phyloP scores from a whole-genome alignment of 2,329 filamentous ascomycete genomes.

The Elsinoe ampelina region DNA sequence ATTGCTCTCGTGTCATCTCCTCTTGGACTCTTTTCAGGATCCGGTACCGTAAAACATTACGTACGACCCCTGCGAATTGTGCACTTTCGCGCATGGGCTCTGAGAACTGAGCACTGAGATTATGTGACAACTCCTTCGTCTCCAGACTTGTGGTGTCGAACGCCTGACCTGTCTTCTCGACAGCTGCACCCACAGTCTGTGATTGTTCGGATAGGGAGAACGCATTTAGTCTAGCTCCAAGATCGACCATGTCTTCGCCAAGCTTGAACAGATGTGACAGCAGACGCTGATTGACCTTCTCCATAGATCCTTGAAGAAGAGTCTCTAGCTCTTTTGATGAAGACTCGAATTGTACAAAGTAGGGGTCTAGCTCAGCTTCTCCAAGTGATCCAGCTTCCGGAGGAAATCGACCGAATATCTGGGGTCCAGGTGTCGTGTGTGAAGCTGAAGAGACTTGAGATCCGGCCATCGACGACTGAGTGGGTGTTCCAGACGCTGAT shows the following conservation, averaged over 20 bases:
- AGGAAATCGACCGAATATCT: conserved; percentile 71
- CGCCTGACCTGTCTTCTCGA: conserved; percentile 89
- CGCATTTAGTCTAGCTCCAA: conserved; percentile 92
- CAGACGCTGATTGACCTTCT: conserved; percentile 88
- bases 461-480: conserved; percentile 43
- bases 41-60: conserved; percentile 77
- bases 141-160: conserved; percentile 94
- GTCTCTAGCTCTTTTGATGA: conserved; percentile 87
- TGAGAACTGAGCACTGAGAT: conserved; percentile 85
- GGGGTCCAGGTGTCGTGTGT: conserved; percentile 49
- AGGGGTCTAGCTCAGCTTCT: conserved; percentile 88
- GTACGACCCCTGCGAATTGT: conserved; percentile 91
- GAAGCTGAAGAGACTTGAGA: conserved; percentile 45
- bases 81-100: conserved; percentile 97
- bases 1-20: conserved; percentile 90
- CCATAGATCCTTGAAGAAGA: conserved; percentile 83
- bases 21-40: conserved; percentile 93
- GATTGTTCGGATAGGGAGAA: conserved; percentile 93
- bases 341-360: conserved; percentile 87
- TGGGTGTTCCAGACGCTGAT: conserved; percentile 42
- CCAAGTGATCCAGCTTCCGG: conserved; percentile 64
- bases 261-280: conserved; percentile 76
- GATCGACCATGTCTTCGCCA: conserved; percentile 79
- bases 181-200: conserved; percentile 77
- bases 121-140: conserved; percentile 79